Percentiles rank a stretch among this genome's conserved stretches.
Evolutionary conservation across 345 rosid species (phyloP).

Genomic region (Euclidium syriacum): DNA sequence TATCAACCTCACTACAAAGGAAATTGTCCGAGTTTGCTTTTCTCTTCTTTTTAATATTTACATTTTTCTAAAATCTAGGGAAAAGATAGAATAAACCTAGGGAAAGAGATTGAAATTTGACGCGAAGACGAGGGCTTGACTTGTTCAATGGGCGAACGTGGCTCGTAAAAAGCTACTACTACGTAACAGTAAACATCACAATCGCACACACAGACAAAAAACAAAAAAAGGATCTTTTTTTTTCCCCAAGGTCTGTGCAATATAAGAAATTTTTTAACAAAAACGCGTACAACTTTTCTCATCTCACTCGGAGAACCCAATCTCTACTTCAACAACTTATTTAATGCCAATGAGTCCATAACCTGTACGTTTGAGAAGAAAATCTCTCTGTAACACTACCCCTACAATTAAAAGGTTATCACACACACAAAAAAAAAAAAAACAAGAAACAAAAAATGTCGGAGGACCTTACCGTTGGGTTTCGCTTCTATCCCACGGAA

Average conservation of each 20-base stretch:
- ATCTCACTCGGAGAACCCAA: constrained; percentile 53
- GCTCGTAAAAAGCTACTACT: constrained; percentile 7
- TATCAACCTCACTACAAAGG: no score
- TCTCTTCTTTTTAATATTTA: no score
- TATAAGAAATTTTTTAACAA: background rate
- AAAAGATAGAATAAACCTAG: background rate
- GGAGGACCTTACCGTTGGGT: constrained; percentile 45
- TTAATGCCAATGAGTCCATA: constrained; percentile 10
- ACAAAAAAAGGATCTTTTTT: background rate
- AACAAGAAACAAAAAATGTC: no score
- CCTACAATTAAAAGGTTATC: background rate
- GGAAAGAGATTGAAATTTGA: constrained; percentile 20
- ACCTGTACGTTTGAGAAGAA: background rate
- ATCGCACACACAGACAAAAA: background rate
- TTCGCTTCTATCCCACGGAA: constrained; percentile 90
- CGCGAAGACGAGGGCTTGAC: constrained; percentile 20
- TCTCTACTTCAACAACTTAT: constrained; percentile 17
- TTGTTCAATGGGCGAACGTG: constrained; percentile 19
- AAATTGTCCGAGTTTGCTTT: no score
- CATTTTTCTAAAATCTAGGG: background rate
- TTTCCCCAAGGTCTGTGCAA: constrained; percentile 5
- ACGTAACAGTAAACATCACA: constrained; percentile 2
- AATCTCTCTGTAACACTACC: background rate
- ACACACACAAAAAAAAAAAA: no score
- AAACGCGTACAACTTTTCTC: constrained; percentile 36